Evolutionary conservation across 148 eudicot genomes (phyloP), one percentile per base, ranked within the genome.

Genomic region (Nyssa sinensis): DNA sequence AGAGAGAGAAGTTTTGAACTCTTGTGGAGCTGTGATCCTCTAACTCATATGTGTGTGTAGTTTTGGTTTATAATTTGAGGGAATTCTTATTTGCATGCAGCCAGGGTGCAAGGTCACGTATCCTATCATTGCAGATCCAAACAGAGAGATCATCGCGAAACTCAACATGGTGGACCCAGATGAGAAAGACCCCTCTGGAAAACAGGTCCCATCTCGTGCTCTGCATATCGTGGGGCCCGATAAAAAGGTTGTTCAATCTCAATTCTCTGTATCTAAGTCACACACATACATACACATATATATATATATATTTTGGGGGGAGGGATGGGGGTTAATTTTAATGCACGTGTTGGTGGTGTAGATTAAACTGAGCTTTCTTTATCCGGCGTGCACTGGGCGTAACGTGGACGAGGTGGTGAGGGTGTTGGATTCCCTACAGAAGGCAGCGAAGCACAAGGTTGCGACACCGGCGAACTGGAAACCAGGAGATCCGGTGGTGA

Each of bases 131-230:
- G 92, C 94, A 3, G 98, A 93, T 34, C 94, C 97, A 7, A 84
- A 84, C 1, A 62, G 97, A 39, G 85, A 88, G 29, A 82, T 89
- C 51, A 91, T 91, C 21, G 82, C 76, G 58, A 80, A 93, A 67
- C 87, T 93, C 1, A 94, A 94, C 84, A 94, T 91, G 98, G 98
- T 91, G 32, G 97, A 91, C 55, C 95, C 95, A 1, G 92, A 91
- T 29, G 92, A 88, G 70, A 88, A 84, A 67, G 85, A 83, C 76
- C 21, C 89, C 10, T 74, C 77, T 1, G 98, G 94, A 3, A 53
- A 80, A 10, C 80, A 66, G 7, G 75, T 81, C 0, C 97, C 98
- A 0, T 91, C 97, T 28, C 91, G 98, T 10, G 93, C 98, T 9
- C 81, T 94, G 8, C 98, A 91, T 65, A 86, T 94, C 4, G 81